These are phyloP conservation scores for Dryas drummondii DNA, from an alignment of 306 rosid genomes.

Conservation along the genomic window DNA sequence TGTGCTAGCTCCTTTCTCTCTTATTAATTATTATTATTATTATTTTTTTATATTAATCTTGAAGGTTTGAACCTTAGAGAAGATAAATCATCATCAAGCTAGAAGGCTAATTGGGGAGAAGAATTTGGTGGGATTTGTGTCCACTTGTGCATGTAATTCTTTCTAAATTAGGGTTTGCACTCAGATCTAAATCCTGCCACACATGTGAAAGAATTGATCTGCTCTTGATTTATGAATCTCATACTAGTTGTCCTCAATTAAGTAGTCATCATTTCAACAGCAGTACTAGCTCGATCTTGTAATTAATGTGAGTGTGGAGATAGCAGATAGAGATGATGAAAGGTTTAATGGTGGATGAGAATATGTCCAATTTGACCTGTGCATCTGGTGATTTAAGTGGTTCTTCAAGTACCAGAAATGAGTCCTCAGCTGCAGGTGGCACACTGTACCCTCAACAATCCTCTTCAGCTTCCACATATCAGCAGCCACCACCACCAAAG, in stretches of 20 bases:
- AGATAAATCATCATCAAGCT: background rate
- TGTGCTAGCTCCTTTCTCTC: background rate
- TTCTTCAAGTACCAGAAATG: conserved; percentile 58
- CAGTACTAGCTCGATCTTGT: background rate
- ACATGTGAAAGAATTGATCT: conserved; percentile 26
- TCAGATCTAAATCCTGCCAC: conserved; percentile 43
- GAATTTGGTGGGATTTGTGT: background rate
- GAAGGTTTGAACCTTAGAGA: background rate
- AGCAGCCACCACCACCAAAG: conserved; percentile 51
- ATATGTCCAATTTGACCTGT: conserved; percentile 69
- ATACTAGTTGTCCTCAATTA: conserved; percentile 8
- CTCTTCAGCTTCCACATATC: conserved; percentile 52
- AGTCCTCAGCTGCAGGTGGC: conserved; percentile 16
- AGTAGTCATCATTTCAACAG: background rate
- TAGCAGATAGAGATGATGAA: conserved; percentile 39
- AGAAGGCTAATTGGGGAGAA: background rate
- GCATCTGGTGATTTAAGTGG: conserved; percentile 68
- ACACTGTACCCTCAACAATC: conserved; percentile 38
- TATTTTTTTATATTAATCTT: background rate
- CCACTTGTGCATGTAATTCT: background rate
- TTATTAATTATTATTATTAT: background rate
- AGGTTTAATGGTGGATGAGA: conserved; percentile 50
- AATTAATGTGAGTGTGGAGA: conserved; percentile 19
- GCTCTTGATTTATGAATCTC: background rate
- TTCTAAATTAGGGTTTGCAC: conserved; percentile 28